Base-by-base conservation (phyloP, 2,329 filamentous ascomycete species). In the Cadophora sp. region DNA sequence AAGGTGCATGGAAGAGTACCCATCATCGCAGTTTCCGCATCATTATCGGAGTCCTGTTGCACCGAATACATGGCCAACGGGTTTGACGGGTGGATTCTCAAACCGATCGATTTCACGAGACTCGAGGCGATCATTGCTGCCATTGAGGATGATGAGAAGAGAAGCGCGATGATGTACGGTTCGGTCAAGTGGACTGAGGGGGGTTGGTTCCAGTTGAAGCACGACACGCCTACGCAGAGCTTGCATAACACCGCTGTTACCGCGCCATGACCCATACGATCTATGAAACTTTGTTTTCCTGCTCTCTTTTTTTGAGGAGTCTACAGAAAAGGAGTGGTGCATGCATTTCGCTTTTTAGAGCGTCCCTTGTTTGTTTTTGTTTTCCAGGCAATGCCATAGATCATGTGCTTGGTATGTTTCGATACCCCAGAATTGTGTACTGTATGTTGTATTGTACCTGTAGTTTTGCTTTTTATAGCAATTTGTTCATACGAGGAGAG, bases 1-100 rank as follows among this genome's bases (percentile, higher is more conserved):
- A 24, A 24, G 14, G 18, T 59, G 20, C 68, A 69, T n/a, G 68
- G 68, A 13, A 65, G 71, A 11, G 66, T 69, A 8, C 68, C 70
- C 4, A 73, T 73, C 39, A 70, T 71, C 16, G 71, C 70, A 18
- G 71, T 73, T n/a, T 71, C 69, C 4, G 69, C 71, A n/a, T 71
- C 69, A 13, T 50, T 72, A 4, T 64, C 68, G 1, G 69, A 71
- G 30, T 45, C 68, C 0, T 58, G 24, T n/a, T 59, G 59, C 18
- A 24, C 13, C 3, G 64, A 71, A 7, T 71, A 73, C 47, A 33
- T 70, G 4, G 55, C 50, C 1, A 66, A 20, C n/a, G 70, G 71
- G 8, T 73, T 72, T 43, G 71, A 72, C 50, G 69, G 69, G 2
- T 72, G 71, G 71, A 70, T 71, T 13, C 50, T 71, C 13, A 73